These are phyloP conservation scores for Termitomyces sp. DNA, from an alignment of 768 basidiomycete genomes.

Conservation along the genomic window DNA sequence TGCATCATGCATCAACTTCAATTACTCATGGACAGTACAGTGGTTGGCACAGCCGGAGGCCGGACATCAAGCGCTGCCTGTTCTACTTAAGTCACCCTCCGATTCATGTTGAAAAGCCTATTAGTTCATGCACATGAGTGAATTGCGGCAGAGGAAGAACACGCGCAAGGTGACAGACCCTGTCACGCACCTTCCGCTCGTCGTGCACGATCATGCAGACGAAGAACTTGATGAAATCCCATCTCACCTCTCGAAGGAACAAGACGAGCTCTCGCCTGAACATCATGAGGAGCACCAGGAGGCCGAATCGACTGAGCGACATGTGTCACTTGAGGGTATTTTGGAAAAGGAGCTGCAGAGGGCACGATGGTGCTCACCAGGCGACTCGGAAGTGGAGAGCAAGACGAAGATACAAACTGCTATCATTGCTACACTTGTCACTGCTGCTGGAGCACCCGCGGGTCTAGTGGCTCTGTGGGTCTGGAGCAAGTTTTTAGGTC, in stretches of 20 bases:
- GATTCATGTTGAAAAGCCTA: background rate
- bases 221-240: constrained; percentile 34
- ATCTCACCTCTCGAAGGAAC: constrained; percentile 17
- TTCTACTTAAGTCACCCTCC: background rate
- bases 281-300: constrained; percentile 15
- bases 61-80: background rate
- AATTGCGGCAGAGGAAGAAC: constrained; percentile 11
- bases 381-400: constrained; percentile 22
- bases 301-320: constrained; percentile 18
- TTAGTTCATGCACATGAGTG: background rate
- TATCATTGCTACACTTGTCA: constrained; percentile 25
- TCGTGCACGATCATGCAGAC: constrained; percentile 31
- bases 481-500: constrained; percentile 17
- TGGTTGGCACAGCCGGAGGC: background rate
- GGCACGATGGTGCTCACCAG: constrained; percentile 32
- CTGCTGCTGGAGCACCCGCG: constrained; percentile 23
- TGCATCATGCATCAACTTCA: background rate
- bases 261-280: constrained; percentile 14
- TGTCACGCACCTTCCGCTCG: constrained; percentile 33
- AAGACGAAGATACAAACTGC: constrained; percentile 27
- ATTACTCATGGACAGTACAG: background rate
- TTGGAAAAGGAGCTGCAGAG: constrained; percentile 25
- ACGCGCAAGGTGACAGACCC: constrained; percentile 35
- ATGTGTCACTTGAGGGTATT: constrained; percentile 25
- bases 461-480: constrained; percentile 21